Evolutionary conservation across 2,329 filamentous ascomycete species (phyloP), one percentile per base, ranked within the genome.

Genomic region (Trichoderma atroviride): DNA sequence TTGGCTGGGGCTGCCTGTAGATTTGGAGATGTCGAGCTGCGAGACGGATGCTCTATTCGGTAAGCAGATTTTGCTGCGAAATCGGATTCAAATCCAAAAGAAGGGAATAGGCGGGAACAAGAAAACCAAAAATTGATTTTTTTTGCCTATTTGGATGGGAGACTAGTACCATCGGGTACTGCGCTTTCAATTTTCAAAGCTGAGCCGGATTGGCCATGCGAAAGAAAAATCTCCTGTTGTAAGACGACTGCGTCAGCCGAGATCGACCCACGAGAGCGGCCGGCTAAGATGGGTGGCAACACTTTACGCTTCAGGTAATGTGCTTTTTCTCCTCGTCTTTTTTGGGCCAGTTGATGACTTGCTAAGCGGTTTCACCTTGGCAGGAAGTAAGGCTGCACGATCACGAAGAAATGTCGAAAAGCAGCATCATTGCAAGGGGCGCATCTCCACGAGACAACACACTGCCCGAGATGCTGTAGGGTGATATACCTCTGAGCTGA

Each of bases 201-300:
- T 31, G 58, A 43, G 29, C 27, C 29, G 24, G 50, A 11, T 35
- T 64, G 24, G n/a, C 61, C 57, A 19, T 19, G 19, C 19, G 40
- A 43, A 16, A 5, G 19, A 35, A 19, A 22, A 29, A 24, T 56
- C 61, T 56, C 31, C 31, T 58, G 62, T 65, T 63, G 3, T 40
- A 63, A 37, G 60, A 63, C 27, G 59, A 50, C 40, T 33, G 27
- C 3, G 19, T 65, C 52, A 65, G 62, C 37, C 13, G 52, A 47
- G 53, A 57, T 57, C 37, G 53, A n/a, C 62, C 62, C 52, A 47
- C 62, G 24, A 47, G 47, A n/a, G 3, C 47, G 43, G 29, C 37
- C 27, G 4, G 43, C 10, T 9, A n/a, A 43, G 40, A 40, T 57
- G 37, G 52, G 50, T 52, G 16, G 50, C 24, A 47, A 31, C 11